Conservation (phyloP, 2,329 filamentous ascomycete genomes). For the Cladophialophora yegresii region DNA sequence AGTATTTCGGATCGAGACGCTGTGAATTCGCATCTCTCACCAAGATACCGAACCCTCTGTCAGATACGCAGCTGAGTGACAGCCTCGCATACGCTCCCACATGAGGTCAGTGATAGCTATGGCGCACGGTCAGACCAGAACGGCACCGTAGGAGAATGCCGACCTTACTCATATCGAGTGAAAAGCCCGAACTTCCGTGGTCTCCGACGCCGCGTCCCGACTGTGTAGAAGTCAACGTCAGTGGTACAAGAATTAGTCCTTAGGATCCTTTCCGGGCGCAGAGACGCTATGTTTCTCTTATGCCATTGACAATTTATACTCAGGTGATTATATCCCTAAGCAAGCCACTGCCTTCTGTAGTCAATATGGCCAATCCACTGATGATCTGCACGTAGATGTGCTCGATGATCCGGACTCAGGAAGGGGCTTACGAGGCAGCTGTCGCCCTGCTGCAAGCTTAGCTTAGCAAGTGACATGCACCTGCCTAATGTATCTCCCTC, state of each 20-base stretch:
- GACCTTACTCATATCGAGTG: background rate
- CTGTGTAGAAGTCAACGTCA: slow-evolving; percentile 11
- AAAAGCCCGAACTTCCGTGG: background rate
- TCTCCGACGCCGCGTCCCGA: slow-evolving; percentile 3
- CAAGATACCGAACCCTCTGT: slow-evolving; percentile 27
- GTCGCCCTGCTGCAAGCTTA: slow-evolving; percentile 27
- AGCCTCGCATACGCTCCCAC: slow-evolving; percentile 26
- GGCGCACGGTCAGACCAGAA: background rate
- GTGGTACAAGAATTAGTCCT: slow-evolving; percentile 19
- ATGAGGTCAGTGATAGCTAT: background rate
- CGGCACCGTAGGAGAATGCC: background rate
- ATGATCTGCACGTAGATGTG: slow-evolving; percentile 22
- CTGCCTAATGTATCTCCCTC: slow-evolving; percentile 11
- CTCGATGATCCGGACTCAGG: slow-evolving; percentile 16
- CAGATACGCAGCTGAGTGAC: slow-evolving; percentile 16
- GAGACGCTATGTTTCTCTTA: slow-evolving; percentile 21
- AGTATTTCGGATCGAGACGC: slow-evolving; percentile 19
- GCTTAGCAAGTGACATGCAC: slow-evolving; percentile 18
- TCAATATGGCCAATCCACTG: slow-evolving; percentile 22
- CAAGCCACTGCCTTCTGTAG: slow-evolving; percentile 19
- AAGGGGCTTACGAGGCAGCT: slow-evolving; percentile 23
- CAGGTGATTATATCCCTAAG: slow-evolving; percentile 19
- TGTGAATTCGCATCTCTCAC: slow-evolving; percentile 29
- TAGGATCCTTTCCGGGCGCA: slow-evolving; percentile 20
- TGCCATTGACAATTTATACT: slow-evolving; percentile 23